Conservation (phyloP, 345 rosid genomes). For the Citrus inodora region DNA sequence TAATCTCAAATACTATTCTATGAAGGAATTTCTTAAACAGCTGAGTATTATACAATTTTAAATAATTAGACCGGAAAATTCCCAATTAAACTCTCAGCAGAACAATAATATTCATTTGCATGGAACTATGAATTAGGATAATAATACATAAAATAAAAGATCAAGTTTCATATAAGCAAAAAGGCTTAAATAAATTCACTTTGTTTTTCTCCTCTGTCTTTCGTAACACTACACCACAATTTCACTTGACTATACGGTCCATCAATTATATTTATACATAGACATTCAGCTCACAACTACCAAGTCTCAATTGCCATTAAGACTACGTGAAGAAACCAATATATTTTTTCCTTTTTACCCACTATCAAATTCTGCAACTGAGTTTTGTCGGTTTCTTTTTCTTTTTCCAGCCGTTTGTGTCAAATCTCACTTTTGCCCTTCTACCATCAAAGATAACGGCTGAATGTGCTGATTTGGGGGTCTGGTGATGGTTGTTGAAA, state of each 20-base stretch:
- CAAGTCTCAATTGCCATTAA: not conserved
- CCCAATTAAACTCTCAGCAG: not conserved
- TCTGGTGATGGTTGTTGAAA: too few relatives aligned
- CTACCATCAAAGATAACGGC: too few relatives aligned
- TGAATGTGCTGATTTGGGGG: too few relatives aligned
- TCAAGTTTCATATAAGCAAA: too few relatives aligned
- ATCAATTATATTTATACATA: not conserved
- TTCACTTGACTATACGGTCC: not conserved
- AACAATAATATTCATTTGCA: not conserved
- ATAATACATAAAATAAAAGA: not conserved
- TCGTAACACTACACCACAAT: not conserved
- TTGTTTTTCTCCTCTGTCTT: not conserved
- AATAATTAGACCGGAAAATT: not conserved
- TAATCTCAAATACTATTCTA: not conserved
- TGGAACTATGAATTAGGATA: not conserved
- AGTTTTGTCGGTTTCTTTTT: too few relatives aligned
- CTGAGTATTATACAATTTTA: not conserved
- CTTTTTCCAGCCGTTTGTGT: too few relatives aligned
- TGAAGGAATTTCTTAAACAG: not conserved
- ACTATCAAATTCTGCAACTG: not conserved
- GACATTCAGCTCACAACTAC: not conserved
- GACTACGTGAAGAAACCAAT: not conserved
- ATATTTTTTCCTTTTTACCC: not conserved
- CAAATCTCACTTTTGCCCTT: too few relatives aligned
- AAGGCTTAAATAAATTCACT: not conserved